phyloP scores from a whole-genome alignment of 306 rosid species.

The Cucumis cinereus region DNA sequence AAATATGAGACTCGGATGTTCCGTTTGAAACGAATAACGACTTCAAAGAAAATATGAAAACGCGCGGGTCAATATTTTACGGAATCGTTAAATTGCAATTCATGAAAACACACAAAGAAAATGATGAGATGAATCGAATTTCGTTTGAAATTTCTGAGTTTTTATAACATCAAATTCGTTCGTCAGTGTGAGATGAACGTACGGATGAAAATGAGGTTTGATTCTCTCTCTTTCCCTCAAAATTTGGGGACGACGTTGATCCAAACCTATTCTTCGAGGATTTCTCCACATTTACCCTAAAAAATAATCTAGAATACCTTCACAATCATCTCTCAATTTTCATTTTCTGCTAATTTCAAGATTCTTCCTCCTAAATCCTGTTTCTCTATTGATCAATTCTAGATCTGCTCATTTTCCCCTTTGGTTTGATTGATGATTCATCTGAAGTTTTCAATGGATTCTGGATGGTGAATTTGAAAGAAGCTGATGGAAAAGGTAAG shows the following conservation, averaged over 20 bases:
- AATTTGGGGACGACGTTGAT: neutral
- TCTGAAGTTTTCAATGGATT: neutral
- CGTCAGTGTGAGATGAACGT: neutral
- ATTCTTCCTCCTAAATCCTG: neutral
- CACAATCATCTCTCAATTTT: neutral
- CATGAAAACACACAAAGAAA: neutral
- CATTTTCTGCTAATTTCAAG: neutral
- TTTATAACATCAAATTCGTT: neutral
- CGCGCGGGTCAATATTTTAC: neutral
- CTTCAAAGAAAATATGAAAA: neutral
- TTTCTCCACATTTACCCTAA: neutral
- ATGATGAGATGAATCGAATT: neutral
- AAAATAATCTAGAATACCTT: neutral
- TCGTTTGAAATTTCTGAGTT: neutral
- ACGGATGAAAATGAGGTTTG: neutral
- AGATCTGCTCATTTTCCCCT: neutral
- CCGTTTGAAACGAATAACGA: neutral
- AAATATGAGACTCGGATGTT: neutral
- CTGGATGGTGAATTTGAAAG: neutral
- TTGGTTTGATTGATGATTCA: neutral
- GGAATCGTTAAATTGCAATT: neutral
- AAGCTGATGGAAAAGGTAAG: neutral
- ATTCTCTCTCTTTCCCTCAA: slow-evolving; percentile 1
- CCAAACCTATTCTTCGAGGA: neutral
- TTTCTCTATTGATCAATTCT: neutral